Evolutionary conservation across 2,329 filamentous ascomycete species (phyloP), one percentile per base, ranked within the genome.

Genomic region (Thermoascus crustaceus): DNA sequence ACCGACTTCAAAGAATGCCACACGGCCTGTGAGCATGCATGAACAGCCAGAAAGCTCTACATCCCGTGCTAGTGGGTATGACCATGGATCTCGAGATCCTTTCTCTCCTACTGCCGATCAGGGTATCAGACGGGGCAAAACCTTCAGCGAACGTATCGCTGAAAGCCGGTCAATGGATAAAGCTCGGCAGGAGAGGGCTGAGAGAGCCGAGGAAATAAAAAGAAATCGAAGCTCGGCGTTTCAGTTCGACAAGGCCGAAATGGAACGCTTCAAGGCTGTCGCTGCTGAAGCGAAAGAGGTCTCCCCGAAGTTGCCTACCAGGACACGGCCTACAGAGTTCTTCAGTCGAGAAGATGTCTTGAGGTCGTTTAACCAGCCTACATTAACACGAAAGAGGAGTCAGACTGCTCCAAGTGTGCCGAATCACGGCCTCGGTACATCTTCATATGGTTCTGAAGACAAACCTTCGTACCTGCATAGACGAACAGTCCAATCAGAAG

Each of bases 81-180:
- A 45, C 6, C 44, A 52, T 14, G 39, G 37, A n/a, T 40, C 49
- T 6, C 44, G 24, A 3, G 36, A 52, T 33, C 45, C 47, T 10
- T 50, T 51, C 7, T 47, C 48, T 5, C 53, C 55, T 20, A 43
- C 50, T 6, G 41, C 47, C 7, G 47, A 40, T 10, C 56, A 47
- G 26, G 53, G 45, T 10, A 34, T 42, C 16, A 47, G 34, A 39
- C 60, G 47, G 30, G 50, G 55, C 13, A 80, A 77, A 48, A 71
- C 77, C 36, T 98, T 96, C 60, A 94, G 84, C 53, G 87, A 96
- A 58, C 73, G 88, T 30, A 75, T 98, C 41, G 80, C 84, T 1
- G 78, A 84, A 32, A 80, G 78, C 23, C 76, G 66, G 30, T 51
- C 56, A 13, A 48, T 50, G n/a, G 62, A 66, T 19, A 61, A 58